phyloP scores from a whole-genome alignment of 345 rosid species.

The Streptanthus diversifolius region DNA sequence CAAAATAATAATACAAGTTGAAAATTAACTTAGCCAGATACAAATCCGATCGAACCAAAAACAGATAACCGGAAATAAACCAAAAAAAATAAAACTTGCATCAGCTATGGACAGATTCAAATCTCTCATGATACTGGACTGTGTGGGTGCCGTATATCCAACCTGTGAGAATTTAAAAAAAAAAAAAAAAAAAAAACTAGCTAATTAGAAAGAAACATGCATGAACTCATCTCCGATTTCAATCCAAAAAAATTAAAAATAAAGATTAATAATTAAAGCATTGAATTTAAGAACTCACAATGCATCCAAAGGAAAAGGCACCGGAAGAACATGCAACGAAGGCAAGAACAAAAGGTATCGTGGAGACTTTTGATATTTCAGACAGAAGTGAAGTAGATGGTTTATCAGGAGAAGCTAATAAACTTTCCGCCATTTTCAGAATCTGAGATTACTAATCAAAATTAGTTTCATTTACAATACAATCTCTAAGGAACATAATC shows the following conservation, averaged over 20 bases:
- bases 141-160: constrained; percentile 36
- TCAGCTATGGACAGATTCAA: constrained; percentile 35
- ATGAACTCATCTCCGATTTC: background rate
- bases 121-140: constrained; percentile 33
- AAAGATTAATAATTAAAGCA: background rate
- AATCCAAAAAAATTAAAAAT: background rate
- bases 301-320: constrained; percentile 32
- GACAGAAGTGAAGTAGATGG: constrained; percentile 16
- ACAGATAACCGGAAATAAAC: background rate
- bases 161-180: background rate
- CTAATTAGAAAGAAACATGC: background rate
- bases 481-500: background rate
- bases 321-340: constrained; percentile 28
- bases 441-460: background rate
- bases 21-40: background rate
- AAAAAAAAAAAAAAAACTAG: background rate
- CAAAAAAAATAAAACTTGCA: constrained; percentile 5
- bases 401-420: background rate
- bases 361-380: constrained; percentile 29
- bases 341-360: constrained; percentile 26
- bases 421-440: constrained; percentile 14
- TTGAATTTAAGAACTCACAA: constrained; percentile 4
- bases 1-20: background rate
- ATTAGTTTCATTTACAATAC: background rate
- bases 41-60: background rate